Evolutionary conservation across 306 rosid species (phyloP).

Genomic region (Betula pendula): DNA sequence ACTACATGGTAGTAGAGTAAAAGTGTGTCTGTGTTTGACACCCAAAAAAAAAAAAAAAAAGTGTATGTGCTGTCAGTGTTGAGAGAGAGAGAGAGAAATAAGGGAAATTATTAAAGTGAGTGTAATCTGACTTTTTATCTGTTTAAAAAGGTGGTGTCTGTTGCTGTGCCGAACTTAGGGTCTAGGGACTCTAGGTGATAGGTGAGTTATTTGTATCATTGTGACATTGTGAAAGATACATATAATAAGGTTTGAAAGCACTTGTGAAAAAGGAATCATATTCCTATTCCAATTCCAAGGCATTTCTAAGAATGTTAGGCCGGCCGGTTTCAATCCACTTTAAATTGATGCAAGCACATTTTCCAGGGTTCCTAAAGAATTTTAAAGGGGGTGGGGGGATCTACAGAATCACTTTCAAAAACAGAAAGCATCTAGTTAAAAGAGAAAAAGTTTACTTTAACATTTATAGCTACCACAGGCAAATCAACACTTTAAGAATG

Average conservation of each 20-base stretch:
- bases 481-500: background rate
- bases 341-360: background rate
- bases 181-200: slow-evolving; percentile 19
- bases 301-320: slow-evolving; percentile 5
- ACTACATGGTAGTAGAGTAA: background rate
- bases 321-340: slow-evolving; percentile 20
- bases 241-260: background rate
- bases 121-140: slow-evolving; percentile 1
- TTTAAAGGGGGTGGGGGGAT: background rate
- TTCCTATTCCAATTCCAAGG: too few species aligned
- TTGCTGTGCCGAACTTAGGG: slow-evolving; percentile 3
- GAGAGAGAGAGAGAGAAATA: background rate
- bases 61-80: too few species aligned
- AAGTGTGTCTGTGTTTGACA: too few species aligned
- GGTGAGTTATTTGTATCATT: slow-evolving; percentile 6
- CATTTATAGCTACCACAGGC: background rate
- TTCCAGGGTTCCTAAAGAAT: slow-evolving; percentile 15
- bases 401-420: background rate
- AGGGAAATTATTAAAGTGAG: slow-evolving; percentile 9
- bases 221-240: slow-evolving; percentile 8
- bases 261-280: slow-evolving; percentile 20
- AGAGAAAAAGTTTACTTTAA: background rate
- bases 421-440: background rate
- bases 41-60: too few species aligned
- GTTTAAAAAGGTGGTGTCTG: slow-evolving; percentile 16